Base-by-base conservation (phyloP, 306 rosid species). In the Herpetospermum pedunculosum region DNA sequence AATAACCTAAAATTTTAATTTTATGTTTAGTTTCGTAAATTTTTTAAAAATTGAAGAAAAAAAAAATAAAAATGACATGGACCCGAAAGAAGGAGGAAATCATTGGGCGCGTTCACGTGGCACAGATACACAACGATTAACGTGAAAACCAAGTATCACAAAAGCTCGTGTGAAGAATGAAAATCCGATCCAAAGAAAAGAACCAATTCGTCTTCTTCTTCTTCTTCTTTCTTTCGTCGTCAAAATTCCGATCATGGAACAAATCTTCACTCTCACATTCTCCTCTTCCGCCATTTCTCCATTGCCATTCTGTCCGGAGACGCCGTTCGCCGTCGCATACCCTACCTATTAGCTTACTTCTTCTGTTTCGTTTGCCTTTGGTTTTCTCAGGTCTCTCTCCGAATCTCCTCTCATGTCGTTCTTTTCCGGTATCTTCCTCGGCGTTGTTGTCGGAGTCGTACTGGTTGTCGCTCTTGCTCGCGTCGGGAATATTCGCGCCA, bases 401-500 rank as follows among this genome's bases (percentile, higher is more conserved):
- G 50, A 23, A 65, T 67, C 53, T 41, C 0, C 10, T 53, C 21
- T 21, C 52, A 49, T 76, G 75, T 76, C 79, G 38, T 52, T 69
- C 75, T 52, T 41, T 10, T 50, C 76, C 19, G 92, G 94, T 41
- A 44, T 90, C 80, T 13, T 93, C 78, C 2, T 91, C 16, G 97
- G 98, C 70, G 32, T 90, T 58, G 82, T 75, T 77, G 10, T 93
- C 40, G 98, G 98, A 0, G 49, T 93, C 34, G 85, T 80, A 16
- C 76, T 90, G 57, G 70, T 93, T 83, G 1, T 84, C 68, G 88
- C 86, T 80, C 86, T 79, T 34, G 90, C 97, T 80, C 87, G 92
- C 29, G 79, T 77, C 0, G 88, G 63, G 50, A 80, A 76, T 26
- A 38, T 8, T 43, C 92, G 98, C 82, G 83, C 93, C 81, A 90